These are phyloP conservation scores for Hemisphaericaspora nanyangensis DNA, from an alignment of 805 yeast species.

Conservation along the genomic window DNA sequence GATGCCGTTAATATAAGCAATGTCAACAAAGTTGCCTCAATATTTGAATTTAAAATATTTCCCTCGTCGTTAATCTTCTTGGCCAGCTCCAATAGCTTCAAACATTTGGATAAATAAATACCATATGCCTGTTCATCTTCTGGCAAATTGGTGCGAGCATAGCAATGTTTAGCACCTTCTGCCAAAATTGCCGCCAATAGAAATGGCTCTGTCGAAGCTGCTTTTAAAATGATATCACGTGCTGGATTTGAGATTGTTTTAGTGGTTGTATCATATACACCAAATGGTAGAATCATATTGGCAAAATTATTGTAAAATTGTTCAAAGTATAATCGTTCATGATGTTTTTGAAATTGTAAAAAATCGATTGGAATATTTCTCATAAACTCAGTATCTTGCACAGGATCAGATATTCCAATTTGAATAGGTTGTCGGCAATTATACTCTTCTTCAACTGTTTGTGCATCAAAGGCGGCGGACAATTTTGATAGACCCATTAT, in stretches of 20 bases:
- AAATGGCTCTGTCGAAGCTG: slow-evolving; percentile 58
- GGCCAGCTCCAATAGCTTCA: slow-evolving; percentile 53
- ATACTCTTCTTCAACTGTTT: too few relatives aligned
- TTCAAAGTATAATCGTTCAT: slow-evolving; percentile 29
- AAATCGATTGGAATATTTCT: slow-evolving; percentile 27
- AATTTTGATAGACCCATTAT: slow-evolving; percentile 34
- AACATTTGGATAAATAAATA: slow-evolving; percentile 58
- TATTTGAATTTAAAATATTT: slow-evolving; percentile 35
- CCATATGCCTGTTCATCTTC: slow-evolving; percentile 65
- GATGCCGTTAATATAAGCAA: slow-evolving; percentile 63
- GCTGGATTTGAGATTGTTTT: slow-evolving; percentile 44
- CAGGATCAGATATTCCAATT: too few relatives aligned
- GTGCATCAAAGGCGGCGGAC: too few relatives aligned
- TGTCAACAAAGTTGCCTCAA: slow-evolving; percentile 64
- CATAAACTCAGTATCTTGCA: slow-evolving; percentile 6
- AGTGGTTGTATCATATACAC: slow-evolving; percentile 25
- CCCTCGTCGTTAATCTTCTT: slow-evolving; percentile 14
- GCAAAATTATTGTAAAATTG: slow-evolving; percentile 37
- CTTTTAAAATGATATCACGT: slow-evolving; percentile 56
- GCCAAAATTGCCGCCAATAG: slow-evolving; percentile 66
- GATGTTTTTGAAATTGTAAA: slow-evolving; percentile 21
- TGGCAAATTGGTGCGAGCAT: slow-evolving; percentile 36
- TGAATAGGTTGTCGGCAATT: too few relatives aligned
- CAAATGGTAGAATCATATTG: slow-evolving; percentile 35
- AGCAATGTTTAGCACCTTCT: slow-evolving; percentile 60